These are phyloP conservation scores for Stephania cephalantha DNA, from an alignment of 164 flowering plant genomes.

Conservation along the genomic window DNA sequence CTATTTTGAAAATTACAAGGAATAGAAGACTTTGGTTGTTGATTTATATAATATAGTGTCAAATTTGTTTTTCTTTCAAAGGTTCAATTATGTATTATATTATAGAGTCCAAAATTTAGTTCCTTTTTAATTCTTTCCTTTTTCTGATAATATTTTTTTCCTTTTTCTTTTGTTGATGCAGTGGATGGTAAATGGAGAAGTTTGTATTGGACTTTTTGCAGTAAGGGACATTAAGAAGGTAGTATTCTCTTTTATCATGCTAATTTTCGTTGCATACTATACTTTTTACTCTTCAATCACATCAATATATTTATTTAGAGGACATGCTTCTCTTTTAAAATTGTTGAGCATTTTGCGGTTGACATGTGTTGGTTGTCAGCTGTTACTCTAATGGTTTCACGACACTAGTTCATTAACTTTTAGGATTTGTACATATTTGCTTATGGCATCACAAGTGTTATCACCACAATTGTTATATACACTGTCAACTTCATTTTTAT, in stretches of 20 bases:
- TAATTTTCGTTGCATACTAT: too few relatives aligned
- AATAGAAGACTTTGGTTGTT: not conserved
- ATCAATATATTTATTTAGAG: too few relatives aligned
- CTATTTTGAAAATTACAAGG: not conserved
- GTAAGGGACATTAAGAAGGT: constrained; percentile 84
- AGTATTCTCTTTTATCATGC: constrained; percentile 4
- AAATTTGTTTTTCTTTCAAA: not conserved
- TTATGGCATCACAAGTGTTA: not conserved
- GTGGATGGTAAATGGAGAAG: constrained; percentile 99
- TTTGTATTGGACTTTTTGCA: constrained; percentile 95
- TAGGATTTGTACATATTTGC: too few relatives aligned
- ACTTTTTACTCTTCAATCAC: too few relatives aligned
- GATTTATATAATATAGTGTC: not conserved
- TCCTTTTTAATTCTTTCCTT: too few relatives aligned
- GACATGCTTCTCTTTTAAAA: not conserved
- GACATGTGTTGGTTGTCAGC: too few relatives aligned
- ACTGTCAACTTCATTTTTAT: too few relatives aligned
- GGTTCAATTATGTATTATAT: too few relatives aligned
- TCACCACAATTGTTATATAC: not conserved
- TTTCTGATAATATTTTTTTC: not conserved
- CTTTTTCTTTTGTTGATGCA: constrained; percentile 20
- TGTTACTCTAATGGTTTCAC: too few relatives aligned
- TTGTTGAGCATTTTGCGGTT: not conserved
- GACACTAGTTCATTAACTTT: too few relatives aligned
- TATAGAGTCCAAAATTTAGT: too few relatives aligned